Evolutionary conservation across 2,329 filamentous ascomycete genomes (phyloP), one percentile per base, ranked within the genome.

Genomic region (Penicillium sp.): DNA sequence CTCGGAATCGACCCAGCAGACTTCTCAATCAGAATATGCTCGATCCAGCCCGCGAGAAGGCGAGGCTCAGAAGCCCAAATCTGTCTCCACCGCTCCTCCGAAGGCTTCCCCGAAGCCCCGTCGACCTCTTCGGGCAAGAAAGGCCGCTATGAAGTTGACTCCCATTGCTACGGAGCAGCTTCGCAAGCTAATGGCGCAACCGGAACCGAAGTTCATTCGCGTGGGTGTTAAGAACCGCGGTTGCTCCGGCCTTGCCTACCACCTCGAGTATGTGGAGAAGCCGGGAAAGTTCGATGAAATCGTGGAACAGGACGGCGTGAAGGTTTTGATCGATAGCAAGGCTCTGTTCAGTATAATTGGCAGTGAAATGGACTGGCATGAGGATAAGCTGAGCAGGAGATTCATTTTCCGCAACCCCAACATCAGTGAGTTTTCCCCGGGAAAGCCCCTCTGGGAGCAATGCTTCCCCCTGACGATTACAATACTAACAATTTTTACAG

Each of bases 341-440:
- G 94, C 94, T 34, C 78, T 99, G 43, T 92, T 99, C 71, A 97
- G 93, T 73, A 97, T 99, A 47, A 97, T 99, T 64, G 94, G 94
- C 4, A 96, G 89, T 68, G 93, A 97, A 76, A 99, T 99, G 94
- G 94, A 99, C 69, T 99, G 93, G 92, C 82, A 93, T 9, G 92
- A 97, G 75, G 94, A 97, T 65, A 96, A 96, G 78, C 77, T 99
- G 59, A 96, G 88, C 71, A 84, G 92, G 73, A 82, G 90, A 59
- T 99, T 99, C 73, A 86, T 96, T 44, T 99, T 99, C 76, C 87
- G 85, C 70, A 99, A 99, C 71, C 94, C 94, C 2, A 99, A 99
- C 68, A 97, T 97, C 70, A 99, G 92, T 96, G 78, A 84, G 92
- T 86, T 21, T 12, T 42, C 42, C 33, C 44, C 32, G 21, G 39